Conservation (phyloP, 345 rosid genomes). For the Citrus australasica region DNA sequence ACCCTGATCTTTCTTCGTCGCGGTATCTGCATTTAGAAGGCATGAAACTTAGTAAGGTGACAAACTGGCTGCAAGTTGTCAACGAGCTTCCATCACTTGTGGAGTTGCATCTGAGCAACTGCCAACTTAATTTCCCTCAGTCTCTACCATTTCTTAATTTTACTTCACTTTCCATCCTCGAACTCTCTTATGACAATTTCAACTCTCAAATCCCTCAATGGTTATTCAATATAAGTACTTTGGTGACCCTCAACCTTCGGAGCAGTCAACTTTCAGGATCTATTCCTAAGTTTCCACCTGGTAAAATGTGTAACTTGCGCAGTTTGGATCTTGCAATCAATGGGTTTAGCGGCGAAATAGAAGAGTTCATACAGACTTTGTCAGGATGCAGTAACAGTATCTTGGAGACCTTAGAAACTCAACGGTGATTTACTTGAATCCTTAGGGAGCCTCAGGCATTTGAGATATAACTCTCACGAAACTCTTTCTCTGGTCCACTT, state of each 20-base stretch:
- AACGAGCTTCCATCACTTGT: conserved; percentile 24
- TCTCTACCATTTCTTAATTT: conserved; percentile 14
- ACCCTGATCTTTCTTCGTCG: neutral
- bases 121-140: conserved; percentile 21
- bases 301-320: conserved; percentile 4
- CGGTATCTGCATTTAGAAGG: neutral
- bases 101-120: conserved; percentile 19
- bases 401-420: neutral
- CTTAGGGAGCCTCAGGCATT: neutral
- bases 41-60: neutral
- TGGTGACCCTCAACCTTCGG: neutral
- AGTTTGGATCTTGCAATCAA: conserved; percentile 6
- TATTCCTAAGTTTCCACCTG: neutral
- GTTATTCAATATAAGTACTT: conserved; percentile 17
- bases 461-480: neutral
- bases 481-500: conserved; percentile 18
- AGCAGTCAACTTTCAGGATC: neutral
- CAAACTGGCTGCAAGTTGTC: conserved; percentile 17
- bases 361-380: conserved; percentile 2
- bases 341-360: neutral
- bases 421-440: conserved; percentile 14
- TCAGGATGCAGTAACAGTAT: neutral
- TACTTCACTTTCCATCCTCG: conserved; percentile 22
- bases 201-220: conserved; percentile 16
- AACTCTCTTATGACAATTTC: conserved; percentile 29